Base-by-base conservation (phyloP, 2,329 filamentous ascomycete species). In the Rosellinia necatrix region DNA sequence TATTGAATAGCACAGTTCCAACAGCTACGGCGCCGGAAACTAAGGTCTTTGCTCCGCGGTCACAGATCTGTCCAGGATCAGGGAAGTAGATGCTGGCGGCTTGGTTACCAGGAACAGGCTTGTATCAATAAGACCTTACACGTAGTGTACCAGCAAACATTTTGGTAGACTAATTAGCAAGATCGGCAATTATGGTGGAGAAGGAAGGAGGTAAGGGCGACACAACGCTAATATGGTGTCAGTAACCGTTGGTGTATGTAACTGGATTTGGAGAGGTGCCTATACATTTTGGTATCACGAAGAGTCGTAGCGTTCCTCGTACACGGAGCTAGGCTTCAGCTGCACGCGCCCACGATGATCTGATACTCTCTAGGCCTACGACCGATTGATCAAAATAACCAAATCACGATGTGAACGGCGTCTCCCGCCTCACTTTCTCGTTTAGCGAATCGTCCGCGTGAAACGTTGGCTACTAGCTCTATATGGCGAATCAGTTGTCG, bases 91-190 rank as follows among this genome's bases (percentile, higher is more conserved):
- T 46, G 30, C 41, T 32, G 34, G 32, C 5, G 15, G 22, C 32
- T 47, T 53, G 21, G 27, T 30, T 48, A 37, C 27, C 21, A 48
- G 27, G 24, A n/a, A 49, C 17, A 32, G 38, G 38, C 38, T 27
- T 40, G 17, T 47, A 43, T 53, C 10, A 17, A 37, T 17, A 44
- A 27, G 24, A 13, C 12, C 13, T 15, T n/a, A n/a, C n/a, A n/a
- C n/a, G n/a, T n/a, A n/a, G n/a, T n/a, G n/a, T n/a, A n/a, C n/a
- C n/a, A n/a, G n/a, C n/a, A n/a, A n/a, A n/a, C n/a, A n/a, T n/a
- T n/a, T n/a, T 19, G n/a, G n/a, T 5, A 49, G 30, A 53, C 53
- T 57, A 49, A 49, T 54, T 58, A 49, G 40, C 40, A 48, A 24
- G 37, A 53, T 53, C 49, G 43, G 49, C 49, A 57, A 32, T 27